phyloP scores from a whole-genome alignment of 2,329 filamentous ascomycete genomes.

The Aspergillus fumigatiaffinis region DNA sequence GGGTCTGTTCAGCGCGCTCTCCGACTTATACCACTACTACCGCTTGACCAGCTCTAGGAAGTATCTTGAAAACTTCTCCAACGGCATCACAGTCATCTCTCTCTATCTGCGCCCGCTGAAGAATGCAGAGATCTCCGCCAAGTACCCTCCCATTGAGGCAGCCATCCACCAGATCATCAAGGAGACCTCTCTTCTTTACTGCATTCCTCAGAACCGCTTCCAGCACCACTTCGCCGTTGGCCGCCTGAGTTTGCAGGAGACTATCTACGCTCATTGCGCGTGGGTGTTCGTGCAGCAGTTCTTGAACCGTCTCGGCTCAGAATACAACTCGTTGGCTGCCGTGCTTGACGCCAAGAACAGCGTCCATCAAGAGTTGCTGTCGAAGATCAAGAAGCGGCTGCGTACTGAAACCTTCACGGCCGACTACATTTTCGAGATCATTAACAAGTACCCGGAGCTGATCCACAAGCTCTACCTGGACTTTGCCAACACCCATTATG shows the following conservation, averaged over 20 bases:
- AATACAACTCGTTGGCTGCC: conserved; percentile 82
- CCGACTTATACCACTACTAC: conserved; percentile 98
- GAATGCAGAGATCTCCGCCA: conserved; percentile 51
- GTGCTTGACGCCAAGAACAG: conserved; percentile 78
- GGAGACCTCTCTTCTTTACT: conserved; percentile 95
- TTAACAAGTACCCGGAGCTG: conserved; percentile 81
- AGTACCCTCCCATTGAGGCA: conserved; percentile 77
- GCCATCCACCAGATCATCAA: conserved; percentile 99
- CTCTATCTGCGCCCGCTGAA: conserved; percentile 80
- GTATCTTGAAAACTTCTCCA: conserved; percentile 98
- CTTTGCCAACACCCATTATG: conserved; percentile 83
- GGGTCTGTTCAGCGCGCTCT: conserved; percentile 91
- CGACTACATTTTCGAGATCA: conserved; percentile 97
- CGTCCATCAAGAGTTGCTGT: conserved; percentile 78
- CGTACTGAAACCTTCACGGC: conserved; percentile 96
- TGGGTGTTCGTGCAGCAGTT: conserved; percentile 99
- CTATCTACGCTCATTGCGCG: conserved; percentile 93
- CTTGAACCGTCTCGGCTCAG: conserved; percentile 86
- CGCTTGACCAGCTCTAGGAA: conserved; percentile 93
- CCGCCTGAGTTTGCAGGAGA: conserved; percentile 87
- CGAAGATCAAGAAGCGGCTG: conserved; percentile 91
- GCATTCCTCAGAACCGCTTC: conserved; percentile 95
- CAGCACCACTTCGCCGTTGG: conserved; percentile 83
- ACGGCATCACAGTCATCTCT: conserved; percentile 95
- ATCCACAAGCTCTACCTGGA: conserved; percentile 85